Conservation (phyloP, 352 stramenopile genomes). For the Globisporangium iwayamae region DNA sequence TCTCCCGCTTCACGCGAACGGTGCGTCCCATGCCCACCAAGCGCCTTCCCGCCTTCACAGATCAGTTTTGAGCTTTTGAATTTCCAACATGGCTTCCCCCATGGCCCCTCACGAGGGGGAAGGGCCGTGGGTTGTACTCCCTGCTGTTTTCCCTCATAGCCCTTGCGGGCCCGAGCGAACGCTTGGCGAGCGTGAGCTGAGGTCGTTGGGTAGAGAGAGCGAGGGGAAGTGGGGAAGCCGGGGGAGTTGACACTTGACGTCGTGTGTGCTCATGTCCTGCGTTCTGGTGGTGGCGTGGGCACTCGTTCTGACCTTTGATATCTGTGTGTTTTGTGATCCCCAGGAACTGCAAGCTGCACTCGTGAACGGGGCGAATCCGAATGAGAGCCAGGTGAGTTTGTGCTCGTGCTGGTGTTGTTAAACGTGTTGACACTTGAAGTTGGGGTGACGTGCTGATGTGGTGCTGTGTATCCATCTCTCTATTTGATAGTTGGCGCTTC, state of each 20-base stretch:
- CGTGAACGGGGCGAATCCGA: conserved; percentile 34
- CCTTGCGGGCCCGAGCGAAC: neutral
- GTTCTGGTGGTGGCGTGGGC: conserved; percentile 2
- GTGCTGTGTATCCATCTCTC: conserved; percentile 10
- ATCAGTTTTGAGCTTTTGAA: conserved; percentile 7
- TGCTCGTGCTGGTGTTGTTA: neutral
- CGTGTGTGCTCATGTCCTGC: neutral
- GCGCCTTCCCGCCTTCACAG: neutral
- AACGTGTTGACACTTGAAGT: neutral
- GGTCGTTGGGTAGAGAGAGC: neutral
- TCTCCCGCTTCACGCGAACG: conserved; percentile 69
- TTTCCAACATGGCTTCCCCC: neutral
- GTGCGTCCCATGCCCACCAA: conserved; percentile 28
- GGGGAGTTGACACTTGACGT: neutral
- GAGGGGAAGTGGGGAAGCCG: neutral
- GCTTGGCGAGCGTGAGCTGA: neutral
- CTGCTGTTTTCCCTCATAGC: neutral
- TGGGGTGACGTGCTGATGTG: conserved; percentile 7
- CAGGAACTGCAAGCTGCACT: conserved; percentile 71
- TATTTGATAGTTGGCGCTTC: conserved; percentile 44
- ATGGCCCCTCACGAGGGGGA: neutral
- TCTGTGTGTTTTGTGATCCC: neutral
- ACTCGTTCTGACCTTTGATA: neutral
- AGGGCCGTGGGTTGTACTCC: neutral
- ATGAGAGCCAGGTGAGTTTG: conserved; percentile 42